Evolutionary conservation across 805 yeast species (phyloP).

Genomic region (Myxozyma monticola): DNA sequence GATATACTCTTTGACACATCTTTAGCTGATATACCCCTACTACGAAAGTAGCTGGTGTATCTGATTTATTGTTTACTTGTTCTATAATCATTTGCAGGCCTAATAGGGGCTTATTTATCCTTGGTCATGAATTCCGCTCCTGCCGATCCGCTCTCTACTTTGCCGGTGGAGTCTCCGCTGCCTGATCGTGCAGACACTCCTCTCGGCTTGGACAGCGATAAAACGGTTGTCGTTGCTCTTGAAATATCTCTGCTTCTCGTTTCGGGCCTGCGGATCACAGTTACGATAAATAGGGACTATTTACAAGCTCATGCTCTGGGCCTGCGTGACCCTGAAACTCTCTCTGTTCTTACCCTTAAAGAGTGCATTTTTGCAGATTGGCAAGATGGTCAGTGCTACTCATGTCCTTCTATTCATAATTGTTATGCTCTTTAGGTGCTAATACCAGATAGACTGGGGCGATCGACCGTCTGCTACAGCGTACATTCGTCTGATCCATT

Average conservation of each 20-base stretch:
- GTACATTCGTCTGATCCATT: conserved; percentile 25
- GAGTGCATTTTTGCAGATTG: conserved; percentile 22
- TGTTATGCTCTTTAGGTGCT: background rate
- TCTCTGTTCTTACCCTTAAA: conserved; percentile 17
- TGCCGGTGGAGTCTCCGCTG: background rate
- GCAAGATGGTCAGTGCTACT: conserved; percentile 17
- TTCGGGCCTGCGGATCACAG: conserved; percentile 19
- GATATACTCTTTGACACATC: no score
- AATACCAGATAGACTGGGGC: conserved; percentile 22
- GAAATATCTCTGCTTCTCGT: conserved; percentile 20
- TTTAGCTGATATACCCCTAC: no score
- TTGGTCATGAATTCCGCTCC: no score
- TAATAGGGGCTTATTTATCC: no score
- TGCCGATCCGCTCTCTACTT: no score
- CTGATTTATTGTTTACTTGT: no score
- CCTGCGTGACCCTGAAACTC: conserved; percentile 19
- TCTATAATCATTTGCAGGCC: no score
- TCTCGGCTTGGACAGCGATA: conserved; percentile 9
- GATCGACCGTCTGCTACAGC: conserved; percentile 15
- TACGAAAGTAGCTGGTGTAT: no score
- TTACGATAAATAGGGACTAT: conserved; percentile 19
- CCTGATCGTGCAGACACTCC: conserved; percentile 3
- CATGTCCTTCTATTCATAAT: no score
- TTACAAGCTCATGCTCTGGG: conserved; percentile 11
- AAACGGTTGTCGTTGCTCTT: conserved; percentile 11